A percentile compares a stretch with the other conserved stretches of the same genome.
phyloP scores from a whole-genome alignment of 2,329 filamentous ascomycete genomes.

The Aspergillus ibericus region DNA sequence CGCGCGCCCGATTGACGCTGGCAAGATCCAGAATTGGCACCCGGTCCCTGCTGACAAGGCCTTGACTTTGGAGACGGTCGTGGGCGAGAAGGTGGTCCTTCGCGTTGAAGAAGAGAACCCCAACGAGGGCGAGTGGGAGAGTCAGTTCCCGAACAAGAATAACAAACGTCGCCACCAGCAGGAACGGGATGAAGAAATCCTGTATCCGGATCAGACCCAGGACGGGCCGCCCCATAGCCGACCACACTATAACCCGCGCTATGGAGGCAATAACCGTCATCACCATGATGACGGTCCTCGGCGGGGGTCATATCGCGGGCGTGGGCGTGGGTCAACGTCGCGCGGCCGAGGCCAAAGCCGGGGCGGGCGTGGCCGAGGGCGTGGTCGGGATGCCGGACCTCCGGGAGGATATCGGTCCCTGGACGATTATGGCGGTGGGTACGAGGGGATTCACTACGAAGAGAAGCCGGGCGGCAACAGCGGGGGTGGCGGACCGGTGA shows the following conservation, averaged over 20 bases:
- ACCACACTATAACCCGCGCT: constrained; percentile 29
- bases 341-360: constrained; percentile 39
- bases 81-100: constrained; percentile 83
- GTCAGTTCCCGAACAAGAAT: constrained; percentile 60
- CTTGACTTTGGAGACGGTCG: constrained; percentile 76
- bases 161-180: constrained; percentile 61
- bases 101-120: constrained; percentile 73
- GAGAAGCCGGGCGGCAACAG: constrained; percentile 24
- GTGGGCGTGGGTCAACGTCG: constrained; percentile 41
- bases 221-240: constrained; percentile 25
- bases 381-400: constrained; percentile 53
- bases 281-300: constrained; percentile 48
- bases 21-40: constrained; percentile 80
- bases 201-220: constrained; percentile 29
- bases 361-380: constrained; percentile 47
- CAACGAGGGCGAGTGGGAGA: constrained; percentile 64
- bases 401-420: constrained; percentile 64
- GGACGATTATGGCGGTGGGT: constrained; percentile 54
- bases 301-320: constrained; percentile 34
- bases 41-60: constrained; percentile 69
- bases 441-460: constrained; percentile 21
- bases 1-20: constrained; percentile 74
- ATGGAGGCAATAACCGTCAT: constrained; percentile 31
- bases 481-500: constrained; percentile 32
- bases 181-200: constrained; percentile 55